Evolutionary conservation across 23 red algal genomes (phyloP).

Genomic region (Cyanidium caldarium): DNA sequence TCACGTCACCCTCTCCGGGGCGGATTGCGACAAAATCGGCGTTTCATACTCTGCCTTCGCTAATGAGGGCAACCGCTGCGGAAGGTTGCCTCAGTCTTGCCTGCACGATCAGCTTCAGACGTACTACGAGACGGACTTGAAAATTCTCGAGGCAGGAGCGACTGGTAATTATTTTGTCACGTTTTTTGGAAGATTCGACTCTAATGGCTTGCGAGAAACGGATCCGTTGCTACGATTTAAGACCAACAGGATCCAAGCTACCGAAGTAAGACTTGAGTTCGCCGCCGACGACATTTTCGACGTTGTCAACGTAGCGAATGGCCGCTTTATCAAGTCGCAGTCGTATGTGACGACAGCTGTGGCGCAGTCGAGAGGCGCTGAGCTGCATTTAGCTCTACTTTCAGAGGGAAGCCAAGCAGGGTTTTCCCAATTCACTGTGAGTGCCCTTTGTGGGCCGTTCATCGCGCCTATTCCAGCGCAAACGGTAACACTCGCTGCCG

Average conservation of each 20-base stretch:
- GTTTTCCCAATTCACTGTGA: slow-evolving; percentile 5
- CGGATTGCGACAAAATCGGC: slow-evolving; percentile 29
- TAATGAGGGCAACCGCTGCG: slow-evolving; percentile 21
- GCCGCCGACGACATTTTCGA: slow-evolving; percentile 25
- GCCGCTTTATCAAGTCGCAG: background rate
- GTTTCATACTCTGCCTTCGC: slow-evolving; percentile 24
- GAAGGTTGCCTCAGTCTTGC: background rate
- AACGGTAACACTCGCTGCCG: slow-evolving; percentile 1
- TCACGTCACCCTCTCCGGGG: slow-evolving; percentile 15
- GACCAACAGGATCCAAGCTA: slow-evolving; percentile 16
- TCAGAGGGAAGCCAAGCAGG: background rate
- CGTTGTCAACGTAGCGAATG: slow-evolving; percentile 4
- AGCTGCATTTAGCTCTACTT: background rate
- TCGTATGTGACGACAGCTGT: background rate
- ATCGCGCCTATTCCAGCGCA: slow-evolving; percentile 19
- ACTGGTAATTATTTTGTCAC: slow-evolving; percentile 22
- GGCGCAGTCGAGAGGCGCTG: slow-evolving; percentile 12
- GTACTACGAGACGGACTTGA: slow-evolving; percentile 12
- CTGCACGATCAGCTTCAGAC: slow-evolving; percentile 20
- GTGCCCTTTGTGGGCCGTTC: background rate
- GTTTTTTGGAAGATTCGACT: slow-evolving; percentile 16
- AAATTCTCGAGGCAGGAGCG: background rate
- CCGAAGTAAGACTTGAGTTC: slow-evolving; percentile 15
- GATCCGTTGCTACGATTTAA: slow-evolving; percentile 16
- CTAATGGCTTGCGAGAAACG: background rate